Evolutionary conservation across 1,284 basidiomycete species (phyloP), one percentile per base, ranked within the genome.

Genomic region (Melampsora larici-populina): DNA sequence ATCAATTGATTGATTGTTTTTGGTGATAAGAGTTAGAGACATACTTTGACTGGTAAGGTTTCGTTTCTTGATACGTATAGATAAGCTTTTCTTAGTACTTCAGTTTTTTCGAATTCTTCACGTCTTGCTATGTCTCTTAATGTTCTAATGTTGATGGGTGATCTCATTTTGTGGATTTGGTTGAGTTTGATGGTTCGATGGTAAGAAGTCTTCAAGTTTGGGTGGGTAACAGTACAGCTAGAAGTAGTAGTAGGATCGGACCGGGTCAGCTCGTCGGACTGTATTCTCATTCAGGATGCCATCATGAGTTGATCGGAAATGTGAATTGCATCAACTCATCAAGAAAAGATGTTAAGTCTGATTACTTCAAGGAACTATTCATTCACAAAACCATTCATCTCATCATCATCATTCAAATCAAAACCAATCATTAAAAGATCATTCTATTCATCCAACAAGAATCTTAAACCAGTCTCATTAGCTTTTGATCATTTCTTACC

Each of bases 131-230:
- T 70, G 31, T 77, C 75, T 48, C 75, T 36, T 18, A 77, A 26
- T n/a, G 67, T 77, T 48, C 75, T n/a, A 62, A 77, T 77, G 67
- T 77, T 77, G 67, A 77, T 77, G 2, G 73, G 73, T 48, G 73
- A 76, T 24, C 73, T 63, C 73, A 76, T 21, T 58, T 58, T n/a
- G 29, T 11, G n/a, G 55, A n/a, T n/a, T 58, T 58, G 13, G 9
- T 58, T 21, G 1, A 24, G 7, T 55, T 55, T 58, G 40, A 43
- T 43, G 6, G 40, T 8, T 43, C 11, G 40, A 43, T 43, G 6
- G 40, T 7, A 43, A 9, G 36, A 36, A 36, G 36, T 36, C 9
- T 3, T 4, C 9, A 4, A 36, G 36, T 4, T 36, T 36, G 36
- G 9, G 36, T n/a, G n/a, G n/a, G n/a, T n/a, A n/a, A n/a, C n/a